Conservation (phyloP, 352 stramenopile species). For the Thraustochytrium striatum region DNA sequence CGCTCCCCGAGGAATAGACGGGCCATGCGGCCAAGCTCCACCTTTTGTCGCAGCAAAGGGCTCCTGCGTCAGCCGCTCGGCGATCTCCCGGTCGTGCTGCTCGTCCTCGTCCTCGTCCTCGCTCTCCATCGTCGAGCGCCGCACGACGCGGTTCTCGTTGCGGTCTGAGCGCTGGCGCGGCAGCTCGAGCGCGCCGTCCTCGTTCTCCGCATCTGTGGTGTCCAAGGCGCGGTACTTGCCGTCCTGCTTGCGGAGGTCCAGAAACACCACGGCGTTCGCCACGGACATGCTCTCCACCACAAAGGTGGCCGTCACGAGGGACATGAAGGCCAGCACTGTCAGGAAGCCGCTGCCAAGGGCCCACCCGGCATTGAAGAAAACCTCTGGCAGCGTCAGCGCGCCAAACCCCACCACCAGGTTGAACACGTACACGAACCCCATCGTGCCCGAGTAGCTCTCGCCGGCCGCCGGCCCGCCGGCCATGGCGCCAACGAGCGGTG, state of each 20-base stretch:
- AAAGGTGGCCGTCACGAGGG: slow-evolving; percentile 31
- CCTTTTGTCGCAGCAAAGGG: slow-evolving; percentile 9
- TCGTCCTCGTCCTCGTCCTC: neutral
- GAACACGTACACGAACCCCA: slow-evolving; percentile 46
- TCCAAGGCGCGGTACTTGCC: neutral
- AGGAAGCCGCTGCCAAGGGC: slow-evolving; percentile 14
- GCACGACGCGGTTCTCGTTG: neutral
- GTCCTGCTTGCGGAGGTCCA: neutral
- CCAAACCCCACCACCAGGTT: slow-evolving; percentile 45
- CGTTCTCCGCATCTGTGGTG: too few species aligned
- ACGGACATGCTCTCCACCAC: slow-evolving; percentile 28
- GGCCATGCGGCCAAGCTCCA: slow-evolving; percentile 40
- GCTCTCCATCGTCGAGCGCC: neutral
- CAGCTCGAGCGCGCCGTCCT: neutral
- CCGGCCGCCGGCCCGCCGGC: neutral
- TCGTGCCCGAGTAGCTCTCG: neutral
- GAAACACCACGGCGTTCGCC: neutral
- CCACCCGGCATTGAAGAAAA: slow-evolving; percentile 30
- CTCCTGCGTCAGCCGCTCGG: neutral
- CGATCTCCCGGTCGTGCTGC: neutral
- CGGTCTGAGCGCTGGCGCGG: neutral
- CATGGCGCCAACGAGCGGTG: too few species aligned
- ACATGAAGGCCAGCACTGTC: slow-evolving; percentile 2
- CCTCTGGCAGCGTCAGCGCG: slow-evolving; percentile 36
- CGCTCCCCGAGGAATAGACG: slow-evolving; percentile 12